Conservation (phyloP, 1,284 basidiomycete species). For the Omphalotus olearius region DNA sequence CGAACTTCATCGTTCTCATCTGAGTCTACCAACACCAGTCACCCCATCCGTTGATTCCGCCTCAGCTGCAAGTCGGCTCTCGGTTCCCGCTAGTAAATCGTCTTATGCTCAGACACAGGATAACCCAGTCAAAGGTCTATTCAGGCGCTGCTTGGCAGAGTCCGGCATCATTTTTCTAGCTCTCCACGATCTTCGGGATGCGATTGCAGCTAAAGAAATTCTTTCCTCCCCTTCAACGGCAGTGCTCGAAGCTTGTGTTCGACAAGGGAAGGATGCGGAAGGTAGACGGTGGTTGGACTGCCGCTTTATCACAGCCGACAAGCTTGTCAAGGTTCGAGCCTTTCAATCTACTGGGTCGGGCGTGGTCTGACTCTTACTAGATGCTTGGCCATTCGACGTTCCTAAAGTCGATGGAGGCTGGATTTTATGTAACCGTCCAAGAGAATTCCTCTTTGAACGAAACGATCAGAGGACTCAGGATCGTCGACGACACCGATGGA, state of each 20-base stretch:
- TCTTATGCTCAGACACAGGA: neutral
- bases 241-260: constrained; percentile 26
- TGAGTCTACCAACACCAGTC: neutral
- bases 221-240: constrained; percentile 26
- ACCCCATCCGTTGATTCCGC: neutral
- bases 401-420: constrained; percentile 15
- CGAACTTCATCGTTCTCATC: constrained; percentile 1
- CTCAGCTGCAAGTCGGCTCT: neutral
- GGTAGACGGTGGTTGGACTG: constrained; percentile 26
- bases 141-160: constrained; percentile 41
- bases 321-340: constrained; percentile 29
- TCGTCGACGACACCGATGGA: neutral
- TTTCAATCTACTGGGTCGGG: neutral
- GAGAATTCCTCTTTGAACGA: neutral
- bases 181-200: constrained; percentile 58
- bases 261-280: constrained; percentile 14
- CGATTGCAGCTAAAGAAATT: constrained; percentile 40
- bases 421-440: constrained; percentile 5
- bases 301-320: constrained; percentile 31
- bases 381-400: constrained; percentile 34
- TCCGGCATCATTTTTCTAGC: constrained; percentile 53
- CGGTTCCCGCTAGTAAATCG: neutral
- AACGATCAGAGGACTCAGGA: neutral
- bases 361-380: constrained; percentile 19
- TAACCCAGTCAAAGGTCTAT: constrained; percentile 17